Conservation (phyloP, 164 flowering plant species). For the Paratinospora sagittata region DNA sequence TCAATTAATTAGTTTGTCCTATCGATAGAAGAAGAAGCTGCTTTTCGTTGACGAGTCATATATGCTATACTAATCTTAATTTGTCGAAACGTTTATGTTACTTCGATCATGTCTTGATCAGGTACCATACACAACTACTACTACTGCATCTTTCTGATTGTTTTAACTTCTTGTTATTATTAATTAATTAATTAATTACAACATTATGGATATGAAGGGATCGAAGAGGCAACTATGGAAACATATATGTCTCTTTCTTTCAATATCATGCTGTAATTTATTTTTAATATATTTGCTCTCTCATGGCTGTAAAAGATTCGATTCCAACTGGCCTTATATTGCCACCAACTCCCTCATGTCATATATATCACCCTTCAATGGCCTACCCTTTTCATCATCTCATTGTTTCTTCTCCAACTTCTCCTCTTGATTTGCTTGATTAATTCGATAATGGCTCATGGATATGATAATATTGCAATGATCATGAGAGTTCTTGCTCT, state of each 20-base stretch:
- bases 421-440: neutral
- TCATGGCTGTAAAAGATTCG: constrained; percentile 10
- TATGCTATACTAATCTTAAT: neutral
- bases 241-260: neutral
- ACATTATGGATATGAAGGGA: neutral
- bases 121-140: too few species aligned
- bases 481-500: constrained; percentile 21
- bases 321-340: constrained; percentile 12
- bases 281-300: neutral
- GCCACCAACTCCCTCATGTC: neutral
- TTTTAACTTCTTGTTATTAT: too few species aligned
- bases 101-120: neutral
- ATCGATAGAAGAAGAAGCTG: neutral
- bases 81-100: neutral
- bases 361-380: constrained; percentile 7
- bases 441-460: constrained; percentile 23
- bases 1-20: neutral
- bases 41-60: neutral
- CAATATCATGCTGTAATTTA: neutral
- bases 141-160: too few species aligned
- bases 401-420: neutral
- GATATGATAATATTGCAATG: neutral
- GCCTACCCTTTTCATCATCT: neutral
- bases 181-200: neutral
- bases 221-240: neutral